phyloP scores from a whole-genome alignment of 2,329 filamentous ascomycete species.

The Cladophialophora chaetospira region DNA sequence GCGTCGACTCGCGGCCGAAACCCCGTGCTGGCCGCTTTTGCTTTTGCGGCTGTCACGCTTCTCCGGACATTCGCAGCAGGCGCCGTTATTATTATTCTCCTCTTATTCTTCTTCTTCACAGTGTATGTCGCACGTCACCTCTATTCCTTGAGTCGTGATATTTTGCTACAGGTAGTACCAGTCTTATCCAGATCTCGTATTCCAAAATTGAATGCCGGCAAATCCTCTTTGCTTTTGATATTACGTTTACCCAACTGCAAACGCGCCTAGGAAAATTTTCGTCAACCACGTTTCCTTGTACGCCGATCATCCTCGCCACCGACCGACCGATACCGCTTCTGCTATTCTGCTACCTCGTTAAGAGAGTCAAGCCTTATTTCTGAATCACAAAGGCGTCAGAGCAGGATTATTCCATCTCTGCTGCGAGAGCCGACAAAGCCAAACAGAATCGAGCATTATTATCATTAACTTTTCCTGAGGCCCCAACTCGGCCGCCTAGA shows the following conservation, averaged over 20 bases:
- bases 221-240: not conserved
- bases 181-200: too few species aligned
- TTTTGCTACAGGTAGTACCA: too few species aligned
- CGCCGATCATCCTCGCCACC: slow-evolving; percentile 11
- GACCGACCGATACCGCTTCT: not conserved
- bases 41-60: too few species aligned
- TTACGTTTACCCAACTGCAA: slow-evolving; percentile 5
- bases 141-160: too few species aligned
- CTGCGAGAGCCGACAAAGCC: not conserved
- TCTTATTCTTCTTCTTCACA: not conserved
- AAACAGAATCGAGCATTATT: slow-evolving; percentile 1
- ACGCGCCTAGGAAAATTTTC: not conserved
- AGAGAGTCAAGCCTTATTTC: not conserved
- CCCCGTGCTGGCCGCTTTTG: too few species aligned
- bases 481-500: slow-evolving; percentile 3
- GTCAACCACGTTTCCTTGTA: not conserved
- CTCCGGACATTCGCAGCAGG: not conserved
- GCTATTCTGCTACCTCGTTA: too few species aligned
- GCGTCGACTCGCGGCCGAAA: too few species aligned
- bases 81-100: not conserved
- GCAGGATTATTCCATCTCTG: not conserved
- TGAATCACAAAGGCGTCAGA: not conserved
- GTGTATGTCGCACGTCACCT: too few species aligned
- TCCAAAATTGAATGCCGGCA: slow-evolving; percentile 7
- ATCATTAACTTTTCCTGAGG: slow-evolving; percentile 3